Evolutionary conservation across 1,139 yeast genomes (phyloP).

Genomic region (Yamadazyma sp.): DNA sequence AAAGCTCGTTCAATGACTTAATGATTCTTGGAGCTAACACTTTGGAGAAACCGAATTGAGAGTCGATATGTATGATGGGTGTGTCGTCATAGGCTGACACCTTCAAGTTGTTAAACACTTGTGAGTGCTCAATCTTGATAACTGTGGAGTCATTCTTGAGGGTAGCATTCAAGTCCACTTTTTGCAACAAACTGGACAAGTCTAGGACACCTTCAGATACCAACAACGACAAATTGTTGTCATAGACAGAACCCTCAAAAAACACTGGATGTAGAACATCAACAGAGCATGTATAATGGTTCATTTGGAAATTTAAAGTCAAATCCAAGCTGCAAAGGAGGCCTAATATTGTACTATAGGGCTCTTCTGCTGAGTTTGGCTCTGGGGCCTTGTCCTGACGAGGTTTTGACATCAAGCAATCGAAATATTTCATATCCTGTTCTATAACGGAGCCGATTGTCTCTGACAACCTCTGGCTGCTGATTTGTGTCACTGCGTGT

Average conservation of each 20-base stretch:
- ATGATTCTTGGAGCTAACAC: slow-evolving; percentile 30
- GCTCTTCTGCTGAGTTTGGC: too few species aligned
- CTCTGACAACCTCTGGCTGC: slow-evolving; percentile 9
- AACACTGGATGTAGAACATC: slow-evolving; percentile 20
- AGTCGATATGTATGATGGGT: slow-evolving; percentile 19
- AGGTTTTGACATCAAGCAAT: slow-evolving; percentile 1
- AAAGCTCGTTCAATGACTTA: slow-evolving; percentile 20
- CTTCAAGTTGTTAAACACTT: slow-evolving; percentile 23
- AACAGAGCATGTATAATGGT: slow-evolving; percentile 22
- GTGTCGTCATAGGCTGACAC: slow-evolving; percentile 16
- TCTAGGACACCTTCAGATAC: slow-evolving; percentile 17
- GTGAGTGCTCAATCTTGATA: slow-evolving; percentile 28
- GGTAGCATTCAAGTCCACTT: slow-evolving; percentile 16
- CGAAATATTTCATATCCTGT: slow-evolving; percentile 22
- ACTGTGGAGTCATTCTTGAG: slow-evolving; percentile 11
- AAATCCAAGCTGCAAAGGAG: slow-evolving; percentile 10
- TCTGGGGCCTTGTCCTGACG: background rate
- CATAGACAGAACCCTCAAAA: slow-evolving; percentile 16
- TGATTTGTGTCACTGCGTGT: slow-evolving; percentile 5
- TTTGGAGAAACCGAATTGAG: slow-evolving; percentile 37
- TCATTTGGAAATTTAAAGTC: slow-evolving; percentile 20
- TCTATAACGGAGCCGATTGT: slow-evolving; percentile 15
- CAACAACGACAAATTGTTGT: slow-evolving; percentile 18
- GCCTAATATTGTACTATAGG: background rate
- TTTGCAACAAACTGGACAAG: slow-evolving; percentile 23